phyloP scores from a whole-genome alignment of 1,139 yeast genomes.

The Nakaseomyces bracarensis region DNA sequence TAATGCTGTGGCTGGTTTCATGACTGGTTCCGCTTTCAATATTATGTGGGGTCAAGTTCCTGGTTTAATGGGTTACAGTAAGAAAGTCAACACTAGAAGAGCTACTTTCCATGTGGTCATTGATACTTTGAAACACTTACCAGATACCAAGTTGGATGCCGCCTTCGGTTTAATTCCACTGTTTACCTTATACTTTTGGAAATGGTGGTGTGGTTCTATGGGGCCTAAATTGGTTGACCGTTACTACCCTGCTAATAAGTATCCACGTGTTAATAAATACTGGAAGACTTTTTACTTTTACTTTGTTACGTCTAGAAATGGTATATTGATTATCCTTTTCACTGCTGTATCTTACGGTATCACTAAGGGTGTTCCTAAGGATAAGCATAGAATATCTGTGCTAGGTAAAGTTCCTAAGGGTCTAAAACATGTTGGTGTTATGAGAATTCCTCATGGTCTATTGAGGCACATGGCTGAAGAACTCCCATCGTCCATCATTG shows the following conservation, averaged over 20 bases:
- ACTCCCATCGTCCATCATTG: constrained; percentile 76
- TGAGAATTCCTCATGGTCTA: constrained; percentile 56
- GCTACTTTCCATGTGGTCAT: constrained; percentile 65
- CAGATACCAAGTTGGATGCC: constrained; percentile 63
- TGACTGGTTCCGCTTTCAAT: constrained; percentile 87
- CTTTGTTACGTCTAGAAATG: constrained; percentile 68
- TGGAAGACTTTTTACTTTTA: constrained; percentile 44
- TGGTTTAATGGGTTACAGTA: constrained; percentile 67
- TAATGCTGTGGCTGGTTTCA: constrained; percentile 92
- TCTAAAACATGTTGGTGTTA: constrained; percentile 65
- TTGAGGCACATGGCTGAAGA: constrained; percentile 59
- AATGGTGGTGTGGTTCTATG: constrained; percentile 44
- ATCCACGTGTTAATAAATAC: constrained; percentile 37
- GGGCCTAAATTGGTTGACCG: constrained; percentile 46
- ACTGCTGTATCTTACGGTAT: constrained; percentile 66
- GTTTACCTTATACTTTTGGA: constrained; percentile 61
- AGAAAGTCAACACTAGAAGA: constrained; percentile 59
- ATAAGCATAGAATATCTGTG: constrained; percentile 41
- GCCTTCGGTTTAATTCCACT: constrained; percentile 80
- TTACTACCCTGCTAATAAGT: constrained; percentile 29
- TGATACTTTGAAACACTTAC: constrained; percentile 62
- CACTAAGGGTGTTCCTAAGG: constrained; percentile 34
- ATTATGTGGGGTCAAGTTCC: constrained; percentile 84
- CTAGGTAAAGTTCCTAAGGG: constrained; percentile 80
- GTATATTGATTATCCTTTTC: constrained; percentile 68